These are phyloP conservation scores for Gossypium davidsonii DNA, from an alignment of 441 rosid genomes.

Conservation along the genomic window DNA sequence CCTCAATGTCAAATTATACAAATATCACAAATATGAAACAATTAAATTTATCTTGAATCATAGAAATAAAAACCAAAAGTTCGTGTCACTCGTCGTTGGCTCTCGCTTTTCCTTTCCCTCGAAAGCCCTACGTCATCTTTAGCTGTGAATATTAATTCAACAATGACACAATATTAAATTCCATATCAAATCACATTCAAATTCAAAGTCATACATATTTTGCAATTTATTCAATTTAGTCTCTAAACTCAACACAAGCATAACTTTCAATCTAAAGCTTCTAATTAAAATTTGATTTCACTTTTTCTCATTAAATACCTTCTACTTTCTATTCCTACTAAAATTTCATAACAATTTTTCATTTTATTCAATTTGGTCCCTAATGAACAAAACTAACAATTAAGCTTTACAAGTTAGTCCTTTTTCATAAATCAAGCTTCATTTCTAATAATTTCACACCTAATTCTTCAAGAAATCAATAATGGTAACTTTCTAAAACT, in stretches of 20 bases:
- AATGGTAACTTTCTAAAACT: neutral
- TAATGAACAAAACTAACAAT: neutral
- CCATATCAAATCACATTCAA: neutral
- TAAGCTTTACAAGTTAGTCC: neutral
- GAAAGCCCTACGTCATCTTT: too few species aligned
- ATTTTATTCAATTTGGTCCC: neutral
- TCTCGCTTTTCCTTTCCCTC: too few species aligned
- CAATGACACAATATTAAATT: neutral
- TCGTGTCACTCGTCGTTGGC: too few species aligned
- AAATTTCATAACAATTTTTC: neutral
- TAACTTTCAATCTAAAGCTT: neutral
- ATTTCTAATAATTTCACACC: neutral
- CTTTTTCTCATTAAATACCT: neutral
- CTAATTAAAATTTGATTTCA: too few species aligned
- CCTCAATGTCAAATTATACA: too few species aligned
- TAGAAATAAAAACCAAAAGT: too few species aligned
- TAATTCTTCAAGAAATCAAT: neutral
- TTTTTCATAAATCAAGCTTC: neutral
- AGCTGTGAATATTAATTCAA: neutral
- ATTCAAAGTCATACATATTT: neutral
- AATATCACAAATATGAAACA: too few species aligned
- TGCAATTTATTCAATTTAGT: neutral
- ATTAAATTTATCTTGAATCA: too few species aligned
- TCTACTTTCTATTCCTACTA: neutral
- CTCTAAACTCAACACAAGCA: neutral